phyloP scores from a whole-genome alignment of 225 moss, liverwort and hornwort species.

The Takakia lepidozioides region DNA sequence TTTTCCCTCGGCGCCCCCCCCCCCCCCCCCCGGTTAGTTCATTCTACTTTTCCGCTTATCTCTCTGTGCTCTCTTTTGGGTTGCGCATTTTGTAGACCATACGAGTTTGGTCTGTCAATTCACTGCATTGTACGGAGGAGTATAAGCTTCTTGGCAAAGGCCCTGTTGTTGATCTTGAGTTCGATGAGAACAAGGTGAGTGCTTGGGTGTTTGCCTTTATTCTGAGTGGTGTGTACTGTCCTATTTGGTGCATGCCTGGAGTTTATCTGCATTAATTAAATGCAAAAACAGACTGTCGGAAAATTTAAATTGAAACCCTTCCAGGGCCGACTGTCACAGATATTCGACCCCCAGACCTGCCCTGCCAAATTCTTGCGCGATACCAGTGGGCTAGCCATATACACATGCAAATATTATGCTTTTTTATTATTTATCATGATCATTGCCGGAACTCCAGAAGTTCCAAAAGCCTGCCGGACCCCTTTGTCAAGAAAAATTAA shows the following conservation, averaged over 20 bases:
- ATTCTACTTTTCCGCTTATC: not conserved
- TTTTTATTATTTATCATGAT: too few relatives aligned
- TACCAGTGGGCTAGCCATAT: too few relatives aligned
- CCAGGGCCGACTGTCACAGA: too few relatives aligned
- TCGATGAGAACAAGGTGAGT: conserved; percentile 75
- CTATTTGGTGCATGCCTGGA: too few relatives aligned
- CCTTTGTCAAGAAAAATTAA: not conserved
- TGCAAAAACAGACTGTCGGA: too few relatives aligned
- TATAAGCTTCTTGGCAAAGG: conserved; percentile 60
- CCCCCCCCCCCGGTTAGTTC: too few relatives aligned
- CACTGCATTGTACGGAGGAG: conserved; percentile 56
- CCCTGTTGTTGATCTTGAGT: conserved; percentile 61
- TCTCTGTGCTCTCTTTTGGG: not conserved
- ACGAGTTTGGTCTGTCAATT: conserved; percentile 66
- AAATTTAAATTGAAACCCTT: too few relatives aligned
- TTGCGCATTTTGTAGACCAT: conserved; percentile 23
- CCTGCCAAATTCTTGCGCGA: too few relatives aligned
- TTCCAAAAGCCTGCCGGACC: not conserved
- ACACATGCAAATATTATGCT: too few relatives aligned
- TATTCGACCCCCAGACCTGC: too few relatives aligned
- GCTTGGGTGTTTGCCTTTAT: conserved; percentile 7
- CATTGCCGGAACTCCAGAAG: conserved; percentile 4
- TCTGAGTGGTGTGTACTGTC: too few relatives aligned
- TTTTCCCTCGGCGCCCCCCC: not conserved
- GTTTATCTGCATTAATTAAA: too few relatives aligned